phyloP scores from a whole-genome alignment of 306 rosid species.

The Rosa rugosa region DNA sequence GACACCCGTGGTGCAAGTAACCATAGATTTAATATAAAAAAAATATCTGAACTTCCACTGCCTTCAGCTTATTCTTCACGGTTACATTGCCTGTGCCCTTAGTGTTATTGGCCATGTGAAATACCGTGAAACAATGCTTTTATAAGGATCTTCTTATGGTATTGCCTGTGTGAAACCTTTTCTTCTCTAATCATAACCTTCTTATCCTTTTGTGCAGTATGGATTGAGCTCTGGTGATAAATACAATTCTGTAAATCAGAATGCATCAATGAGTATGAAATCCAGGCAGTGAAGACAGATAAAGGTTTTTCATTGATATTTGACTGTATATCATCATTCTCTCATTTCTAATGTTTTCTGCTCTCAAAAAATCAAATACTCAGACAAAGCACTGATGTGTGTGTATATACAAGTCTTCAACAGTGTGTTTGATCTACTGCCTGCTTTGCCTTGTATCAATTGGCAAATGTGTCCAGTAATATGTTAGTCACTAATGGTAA shows the following conservation, averaged over 20 bases:
- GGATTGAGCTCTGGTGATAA: conserved; percentile 61
- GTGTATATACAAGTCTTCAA: conserved; percentile 9
- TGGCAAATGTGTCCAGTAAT: neutral
- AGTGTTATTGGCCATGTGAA: neutral
- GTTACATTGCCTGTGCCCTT: neutral
- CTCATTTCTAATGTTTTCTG: conserved; percentile 3
- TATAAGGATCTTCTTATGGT: neutral
- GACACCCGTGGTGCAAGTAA: neutral
- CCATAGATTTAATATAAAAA: neutral
- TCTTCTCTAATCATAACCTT: conserved; percentile 17
- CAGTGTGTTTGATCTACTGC: neutral
- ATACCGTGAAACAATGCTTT: neutral
- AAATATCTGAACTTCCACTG: neutral
- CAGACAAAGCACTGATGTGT: conserved; percentile 11
- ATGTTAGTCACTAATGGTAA: neutral
- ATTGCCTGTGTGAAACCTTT: neutral
- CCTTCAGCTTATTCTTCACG: neutral
- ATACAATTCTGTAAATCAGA: conserved; percentile 39
- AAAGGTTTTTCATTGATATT: conserved; percentile 25
- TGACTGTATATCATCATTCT: conserved; percentile 27
- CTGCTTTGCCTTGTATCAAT: conserved; percentile 11
- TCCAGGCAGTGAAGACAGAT: conserved; percentile 39
- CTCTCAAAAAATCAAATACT: neutral
- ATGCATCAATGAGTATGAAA: conserved; percentile 37
- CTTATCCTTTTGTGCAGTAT: conserved; percentile 53